Percentiles rank a stretch among this genome's conserved stretches.
Evolutionary conservation across 768 basidiomycete genomes (phyloP).

Genomic region (button mushroom (Agaricus bisporus)): DNA sequence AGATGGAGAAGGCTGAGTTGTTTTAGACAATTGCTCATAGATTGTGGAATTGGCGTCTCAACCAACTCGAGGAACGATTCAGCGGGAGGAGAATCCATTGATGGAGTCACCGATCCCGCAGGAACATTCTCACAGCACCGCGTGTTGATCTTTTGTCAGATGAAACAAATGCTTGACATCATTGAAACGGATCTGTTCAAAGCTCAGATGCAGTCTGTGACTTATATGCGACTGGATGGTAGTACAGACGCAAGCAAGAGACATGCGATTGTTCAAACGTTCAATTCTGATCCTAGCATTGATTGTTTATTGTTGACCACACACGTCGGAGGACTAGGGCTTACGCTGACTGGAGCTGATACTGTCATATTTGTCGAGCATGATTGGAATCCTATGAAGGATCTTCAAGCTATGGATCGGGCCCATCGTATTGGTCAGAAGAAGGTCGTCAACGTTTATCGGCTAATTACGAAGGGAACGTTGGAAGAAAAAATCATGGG

Average conservation of each 20-base stretch:
- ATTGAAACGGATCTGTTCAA: constrained; percentile 94
- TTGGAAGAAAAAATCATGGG: constrained; percentile 99
- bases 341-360: constrained; percentile 96
- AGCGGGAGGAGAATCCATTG: constrained; percentile 62
- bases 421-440: constrained; percentile 98
- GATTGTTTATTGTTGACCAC: constrained; percentile 95
- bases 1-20: background rate
- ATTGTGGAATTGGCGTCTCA: constrained; percentile 85
- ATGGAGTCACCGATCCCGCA: constrained; percentile 47
- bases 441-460: constrained; percentile 98
- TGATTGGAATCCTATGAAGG: constrained; percentile 99
- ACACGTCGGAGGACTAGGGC: constrained; percentile 91
- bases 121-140: constrained; percentile 87
- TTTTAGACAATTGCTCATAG: constrained; percentile 81
- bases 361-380: constrained; percentile 99
- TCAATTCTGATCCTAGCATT: constrained; percentile 96
- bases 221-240: constrained; percentile 98
- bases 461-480: constrained; percentile 93
- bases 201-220: constrained; percentile 87
- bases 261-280: constrained; percentile 95
- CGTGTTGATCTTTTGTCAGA: constrained; percentile 98
- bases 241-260: constrained; percentile 89
- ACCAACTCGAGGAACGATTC: constrained; percentile 39
- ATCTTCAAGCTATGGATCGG: constrained; percentile 98
- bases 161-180: constrained; percentile 98